phyloP scores from a whole-genome alignment of 1,284 basidiomycete genomes.

The Cutaneotrichosporon daszewskae region DNA sequence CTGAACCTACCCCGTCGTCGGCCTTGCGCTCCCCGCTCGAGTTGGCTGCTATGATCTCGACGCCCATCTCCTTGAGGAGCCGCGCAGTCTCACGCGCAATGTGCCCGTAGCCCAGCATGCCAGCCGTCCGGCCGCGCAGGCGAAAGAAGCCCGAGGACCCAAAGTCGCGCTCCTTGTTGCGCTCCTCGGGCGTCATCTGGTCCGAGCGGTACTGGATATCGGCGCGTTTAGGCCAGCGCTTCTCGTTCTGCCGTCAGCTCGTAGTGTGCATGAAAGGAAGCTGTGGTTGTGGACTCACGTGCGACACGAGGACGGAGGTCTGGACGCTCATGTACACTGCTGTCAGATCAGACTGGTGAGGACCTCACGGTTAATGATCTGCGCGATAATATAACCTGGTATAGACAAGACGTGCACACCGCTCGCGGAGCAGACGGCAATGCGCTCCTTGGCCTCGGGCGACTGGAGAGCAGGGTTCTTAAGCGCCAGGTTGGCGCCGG shows the following conservation, averaged over 20 bases:
- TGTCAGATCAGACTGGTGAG: background rate
- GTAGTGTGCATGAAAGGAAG: too few relatives aligned
- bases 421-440: slow-evolving; percentile 31
- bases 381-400: slow-evolving; percentile 39
- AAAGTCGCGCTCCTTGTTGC: background rate
- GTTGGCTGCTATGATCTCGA: slow-evolving; percentile 44
- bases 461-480: slow-evolving; percentile 21
- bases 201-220: slow-evolving; percentile 17
- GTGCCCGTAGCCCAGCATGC: slow-evolving; percentile 27
- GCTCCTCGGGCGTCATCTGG: background rate
- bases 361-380: slow-evolving; percentile 26
- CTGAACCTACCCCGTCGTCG: slow-evolving; percentile 33
- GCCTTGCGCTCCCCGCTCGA: slow-evolving; percentile 29
- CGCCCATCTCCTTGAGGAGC: slow-evolving; percentile 37
- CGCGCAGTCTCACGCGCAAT: slow-evolving; percentile 43
- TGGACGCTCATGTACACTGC: slow-evolving; percentile 33
- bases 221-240: slow-evolving; percentile 17
- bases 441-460: slow-evolving; percentile 24
- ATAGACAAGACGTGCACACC: slow-evolving; percentile 43
- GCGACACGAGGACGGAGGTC: slow-evolving; percentile 23
- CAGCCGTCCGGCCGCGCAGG: slow-evolving; percentile 14
- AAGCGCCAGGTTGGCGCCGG: slow-evolving; percentile 36
- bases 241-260: slow-evolving; percentile 3
- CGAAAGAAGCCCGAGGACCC: slow-evolving; percentile 6
- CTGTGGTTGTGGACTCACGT: too few relatives aligned